Evolutionary conservation across 768 basidiomycete species (phyloP).

Genomic region (Boletus reticuloceps): DNA sequence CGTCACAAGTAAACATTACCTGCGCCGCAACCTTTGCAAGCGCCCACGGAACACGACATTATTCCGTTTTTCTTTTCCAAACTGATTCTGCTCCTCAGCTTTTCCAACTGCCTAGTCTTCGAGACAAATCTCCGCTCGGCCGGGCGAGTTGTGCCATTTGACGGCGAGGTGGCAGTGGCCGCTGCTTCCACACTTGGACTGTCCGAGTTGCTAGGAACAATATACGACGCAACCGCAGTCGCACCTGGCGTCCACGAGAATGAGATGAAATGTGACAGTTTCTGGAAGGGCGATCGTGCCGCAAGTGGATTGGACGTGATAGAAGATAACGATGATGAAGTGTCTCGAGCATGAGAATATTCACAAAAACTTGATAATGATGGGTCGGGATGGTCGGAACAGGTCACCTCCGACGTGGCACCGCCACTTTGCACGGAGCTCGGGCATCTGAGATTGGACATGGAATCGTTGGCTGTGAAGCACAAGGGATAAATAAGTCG

Average conservation of each 20-base stretch:
- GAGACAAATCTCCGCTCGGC: slow-evolving; percentile 48
- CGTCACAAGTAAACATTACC: slow-evolving; percentile 28
- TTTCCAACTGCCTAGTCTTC: slow-evolving; percentile 65
- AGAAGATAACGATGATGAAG: slow-evolving; percentile 43
- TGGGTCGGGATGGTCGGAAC: slow-evolving; percentile 19
- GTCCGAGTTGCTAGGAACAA: slow-evolving; percentile 18
- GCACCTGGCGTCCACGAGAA: slow-evolving; percentile 49
- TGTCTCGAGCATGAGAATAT: slow-evolving; percentile 25
- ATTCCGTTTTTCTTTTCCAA: slow-evolving; percentile 27
- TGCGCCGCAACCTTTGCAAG: slow-evolving; percentile 29
- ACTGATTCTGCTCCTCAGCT: slow-evolving; percentile 55
- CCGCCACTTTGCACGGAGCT: slow-evolving; percentile 26
- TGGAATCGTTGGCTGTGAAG: slow-evolving; percentile 33
- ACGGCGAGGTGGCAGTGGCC: slow-evolving; percentile 9
- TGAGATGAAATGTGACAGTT: slow-evolving; percentile 60
- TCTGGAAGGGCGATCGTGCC: slow-evolving; percentile 58
- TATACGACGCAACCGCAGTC: slow-evolving; percentile 25
- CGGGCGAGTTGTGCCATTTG: slow-evolving; percentile 8
- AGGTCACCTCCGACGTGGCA: slow-evolving; percentile 30
- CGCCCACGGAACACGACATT: slow-evolving; percentile 19
- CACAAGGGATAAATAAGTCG: slow-evolving; percentile 46
- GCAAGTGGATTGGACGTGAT: slow-evolving; percentile 52
- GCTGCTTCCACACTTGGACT: slow-evolving; percentile 5
- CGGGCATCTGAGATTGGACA: slow-evolving; percentile 39
- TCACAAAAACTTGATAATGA: slow-evolving; percentile 20